phyloP scores from a whole-genome alignment of 257 asterid species.

The Lantana camara region DNA sequence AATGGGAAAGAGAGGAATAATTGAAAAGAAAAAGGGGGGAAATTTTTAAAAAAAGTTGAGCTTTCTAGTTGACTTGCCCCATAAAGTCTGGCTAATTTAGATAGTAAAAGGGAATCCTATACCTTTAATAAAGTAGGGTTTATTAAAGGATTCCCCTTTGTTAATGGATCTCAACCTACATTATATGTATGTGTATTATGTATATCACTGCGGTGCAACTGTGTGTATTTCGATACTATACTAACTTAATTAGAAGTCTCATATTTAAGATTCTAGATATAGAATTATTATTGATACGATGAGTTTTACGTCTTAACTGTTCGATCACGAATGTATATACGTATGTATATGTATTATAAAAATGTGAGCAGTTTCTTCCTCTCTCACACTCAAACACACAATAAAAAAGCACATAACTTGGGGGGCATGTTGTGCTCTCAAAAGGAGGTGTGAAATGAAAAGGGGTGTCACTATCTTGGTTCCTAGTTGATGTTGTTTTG shows the following conservation, averaged over 20 bases:
- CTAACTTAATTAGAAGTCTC: too few relatives aligned
- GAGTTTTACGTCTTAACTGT: too few relatives aligned
- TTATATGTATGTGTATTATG: not conserved
- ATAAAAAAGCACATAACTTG: conserved; percentile 29
- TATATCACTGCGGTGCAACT: not conserved
- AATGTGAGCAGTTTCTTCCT: not conserved
- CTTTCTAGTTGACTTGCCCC: conserved; percentile 89
- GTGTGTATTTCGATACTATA: too few relatives aligned
- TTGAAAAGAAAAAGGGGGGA: conserved; percentile 28
- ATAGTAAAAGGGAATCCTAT: conserved; percentile 68
- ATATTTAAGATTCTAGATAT: too few relatives aligned
- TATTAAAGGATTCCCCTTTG: conserved; percentile 32
- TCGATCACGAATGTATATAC: too few relatives aligned
- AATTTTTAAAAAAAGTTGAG: conserved; percentile 28
- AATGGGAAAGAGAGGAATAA: conserved; percentile 44
- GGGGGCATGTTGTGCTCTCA: conserved; percentile 57
- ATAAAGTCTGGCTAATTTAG: conserved; percentile 64
- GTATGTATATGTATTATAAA: not conserved
- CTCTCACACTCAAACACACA: conserved; percentile 23
- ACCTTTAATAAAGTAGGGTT: conserved; percentile 40
- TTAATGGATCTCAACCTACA: conserved; percentile 37
- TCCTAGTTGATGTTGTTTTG: conserved; percentile 73
- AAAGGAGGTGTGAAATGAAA: conserved; percentile 70
- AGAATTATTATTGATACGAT: too few relatives aligned
- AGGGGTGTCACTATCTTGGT: conserved; percentile 74